Evolutionary conservation across 305 asterid genomes (phyloP), one percentile per base, ranked within the genome.

Genomic region (Fraxinus albicans): DNA sequence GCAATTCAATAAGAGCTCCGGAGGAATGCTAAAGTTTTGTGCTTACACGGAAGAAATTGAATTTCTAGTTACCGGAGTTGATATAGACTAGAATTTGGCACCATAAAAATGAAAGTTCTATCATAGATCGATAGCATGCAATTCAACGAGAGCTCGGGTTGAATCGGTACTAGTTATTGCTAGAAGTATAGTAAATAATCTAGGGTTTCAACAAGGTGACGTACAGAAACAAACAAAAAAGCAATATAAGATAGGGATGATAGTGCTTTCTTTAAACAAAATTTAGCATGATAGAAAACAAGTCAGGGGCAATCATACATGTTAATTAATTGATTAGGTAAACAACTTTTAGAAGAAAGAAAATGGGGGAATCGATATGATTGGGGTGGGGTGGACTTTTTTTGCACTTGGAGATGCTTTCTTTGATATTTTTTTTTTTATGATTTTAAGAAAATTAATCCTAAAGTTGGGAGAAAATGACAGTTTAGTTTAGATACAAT

Each of bases 281-380:
- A 53, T n/a, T 69, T 69, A 4, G 19, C 0, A 19, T 8, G 31
- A 31, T 63, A 63, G 17, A 25, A 63, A 63, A 63, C 9, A 25
- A 8, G 17, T 6, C 34, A 9, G 0, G 34, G 34, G 73, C 34
- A 25, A 65, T 23, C 9, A 29, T 33, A 10, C 76, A 70, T 65
- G 19, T 17, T 50, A 83, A 81, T 67, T 82, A 50, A 36, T 53
- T 78, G 84, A 81, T 85, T 86, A 78, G 89, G 90, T 82, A 76
- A 87, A 76, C 90, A 47, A 82, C 87, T 87, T 69, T 79, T 69
- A 6, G 77, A 77, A 65, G 47, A 78, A 78, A 42, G 21, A 74
- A 47, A 34, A 67, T 72, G 36, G 78, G 38, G 21, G 36, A 75
- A 44, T 55, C 40, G 36, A 65, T 79, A 47, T 78, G 40, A 80